phyloP scores from a whole-genome alignment of 2,329 filamentous ascomycete genomes.

The Cercospora nicotianae region DNA sequence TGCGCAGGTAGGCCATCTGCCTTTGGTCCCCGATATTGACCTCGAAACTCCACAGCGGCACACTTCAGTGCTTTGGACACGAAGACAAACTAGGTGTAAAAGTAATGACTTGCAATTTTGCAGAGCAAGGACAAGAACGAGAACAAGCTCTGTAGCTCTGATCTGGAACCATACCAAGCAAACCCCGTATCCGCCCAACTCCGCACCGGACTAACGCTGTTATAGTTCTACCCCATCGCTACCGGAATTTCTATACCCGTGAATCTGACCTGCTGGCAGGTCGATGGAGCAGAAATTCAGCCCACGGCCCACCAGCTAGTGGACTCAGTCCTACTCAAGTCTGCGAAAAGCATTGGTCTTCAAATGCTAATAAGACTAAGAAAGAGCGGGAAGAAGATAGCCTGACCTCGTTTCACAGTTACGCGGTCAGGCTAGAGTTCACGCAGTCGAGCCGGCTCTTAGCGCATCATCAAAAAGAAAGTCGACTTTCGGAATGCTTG shows the following conservation, averaged over 20 bases:
- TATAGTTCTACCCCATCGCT: background rate
- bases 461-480: too few species aligned
- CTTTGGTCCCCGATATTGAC: background rate
- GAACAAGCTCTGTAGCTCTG: background rate
- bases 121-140: background rate
- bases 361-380: too few species aligned
- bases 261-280: background rate
- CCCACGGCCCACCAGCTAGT: too few species aligned
- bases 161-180: background rate
- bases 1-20: background rate
- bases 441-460: background rate
- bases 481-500: too few species aligned
- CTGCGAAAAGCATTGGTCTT: too few species aligned
- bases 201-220: background rate
- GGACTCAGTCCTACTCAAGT: too few species aligned
- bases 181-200: background rate
- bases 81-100: too few species aligned
- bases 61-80: too few species aligned
- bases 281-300: background rate
- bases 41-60: background rate
- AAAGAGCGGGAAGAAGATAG: background rate
- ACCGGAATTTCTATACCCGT: background rate
- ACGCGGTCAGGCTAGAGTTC: background rate
- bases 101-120: background rate
- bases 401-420: background rate